Conservation (phyloP, 2,329 filamentous ascomycete genomes). For the Colletotrichum tofieldiae region DNA sequence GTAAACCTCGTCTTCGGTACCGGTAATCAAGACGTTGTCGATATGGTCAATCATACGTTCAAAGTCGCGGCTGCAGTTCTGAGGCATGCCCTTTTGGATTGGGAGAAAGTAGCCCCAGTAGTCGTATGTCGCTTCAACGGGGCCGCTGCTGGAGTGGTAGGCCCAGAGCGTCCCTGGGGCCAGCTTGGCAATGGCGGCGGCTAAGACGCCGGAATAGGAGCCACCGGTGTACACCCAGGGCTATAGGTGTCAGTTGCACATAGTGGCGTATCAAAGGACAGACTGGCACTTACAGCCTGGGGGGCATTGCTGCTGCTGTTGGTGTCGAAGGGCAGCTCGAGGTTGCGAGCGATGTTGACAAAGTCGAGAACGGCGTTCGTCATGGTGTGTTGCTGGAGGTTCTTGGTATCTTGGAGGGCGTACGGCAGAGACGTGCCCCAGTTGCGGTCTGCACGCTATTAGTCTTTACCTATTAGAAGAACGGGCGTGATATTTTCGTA, state of each 20-base stretch:
- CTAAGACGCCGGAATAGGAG: constrained; percentile 70
- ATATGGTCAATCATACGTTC: constrained; percentile 67
- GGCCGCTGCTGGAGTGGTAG: constrained; percentile 70
- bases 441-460: constrained; percentile 63
- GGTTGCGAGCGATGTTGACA: constrained; percentile 67
- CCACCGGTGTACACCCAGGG: constrained; percentile 72
- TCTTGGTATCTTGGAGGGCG: constrained; percentile 64
- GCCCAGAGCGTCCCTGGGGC: constrained; percentile 73
- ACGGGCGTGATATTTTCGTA: constrained; percentile 42
- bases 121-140: constrained; percentile 69
- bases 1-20: constrained; percentile 58
- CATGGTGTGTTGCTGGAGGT: constrained; percentile 68
- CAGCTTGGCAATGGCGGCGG: constrained; percentile 69
- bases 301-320: constrained; percentile 64
- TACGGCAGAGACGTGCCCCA: constrained; percentile 72
- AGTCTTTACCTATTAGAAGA: constrained; percentile 15
- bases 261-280: fast-evolving
- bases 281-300: constrained; percentile 54
- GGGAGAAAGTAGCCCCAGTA: constrained; percentile 73
- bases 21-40: constrained; percentile 63
- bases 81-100: constrained; percentile 70
- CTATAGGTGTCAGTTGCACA: constrained; percentile 43
- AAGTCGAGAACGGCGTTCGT: constrained; percentile 69
- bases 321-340: constrained; percentile 67
- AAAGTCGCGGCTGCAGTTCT: constrained; percentile 71